Base-by-base conservation (phyloP, 2,329 filamentous ascomycete species). In the Septoria linicola region DNA sequence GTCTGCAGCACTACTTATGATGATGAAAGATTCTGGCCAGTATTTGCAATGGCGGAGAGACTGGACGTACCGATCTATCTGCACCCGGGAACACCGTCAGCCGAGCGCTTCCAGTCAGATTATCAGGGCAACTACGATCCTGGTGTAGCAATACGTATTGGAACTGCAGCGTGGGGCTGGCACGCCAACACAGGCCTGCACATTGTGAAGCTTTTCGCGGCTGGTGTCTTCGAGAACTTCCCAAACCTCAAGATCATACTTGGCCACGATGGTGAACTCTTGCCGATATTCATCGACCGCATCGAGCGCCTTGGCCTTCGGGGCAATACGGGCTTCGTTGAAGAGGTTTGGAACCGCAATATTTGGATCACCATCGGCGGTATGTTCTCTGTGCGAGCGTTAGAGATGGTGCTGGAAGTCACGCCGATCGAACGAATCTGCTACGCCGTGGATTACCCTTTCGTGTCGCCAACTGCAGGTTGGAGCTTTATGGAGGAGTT, bases 371-470 rank as follows among this genome's bases (percentile, higher is more conserved):
- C 80, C 1, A 81, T 79, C 0, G 76, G 73, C 54, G 79, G 79
- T 0, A 74, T 77, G 56, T 82, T 55, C 27, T 36, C 43, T 16
- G 8, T 55, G 16, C 20, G 40, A n/a, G 46, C 25, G 5, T 53
- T 55, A 16, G 35, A 47, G 31, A 36, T 43, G 55, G 53, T 72
- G 48, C 54, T 71, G 46, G 57, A 56, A 44, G 56, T 55, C 19
- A 57, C 50, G 27, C 51, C 41, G 35, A 66, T 70, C 10, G 76
- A 80, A n/a, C 70, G 69, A n/a, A 71, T 82, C 2, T 51, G 82
- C 62, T 81, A 76, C 58, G 79, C 75, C 55, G 73, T 82, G 3
- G 79, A 82, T 59, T 81, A 80, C 58, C 80, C 80, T 0, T 81
- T 81, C 45, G 69, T 68, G 36, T 66, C 60, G 35, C 80, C 73